Conservation (phyloP, 2,329 filamentous ascomycete species). For the Ceratocystis alfenasii region DNA sequence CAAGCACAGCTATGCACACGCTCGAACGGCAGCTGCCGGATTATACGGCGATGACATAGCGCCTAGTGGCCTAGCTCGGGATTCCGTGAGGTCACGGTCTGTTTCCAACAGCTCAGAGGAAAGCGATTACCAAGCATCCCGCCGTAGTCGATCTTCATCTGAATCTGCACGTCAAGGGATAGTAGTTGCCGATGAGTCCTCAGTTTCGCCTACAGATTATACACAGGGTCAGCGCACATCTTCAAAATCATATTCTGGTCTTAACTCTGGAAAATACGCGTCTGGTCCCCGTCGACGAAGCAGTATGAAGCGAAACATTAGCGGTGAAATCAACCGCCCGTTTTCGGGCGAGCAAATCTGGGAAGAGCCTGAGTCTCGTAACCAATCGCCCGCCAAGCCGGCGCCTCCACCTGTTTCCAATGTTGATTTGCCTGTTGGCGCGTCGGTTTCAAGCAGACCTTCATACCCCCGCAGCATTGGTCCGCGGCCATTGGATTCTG, state of each 20-base stretch:
- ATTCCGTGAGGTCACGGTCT: conserved; percentile 33
- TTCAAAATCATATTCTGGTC: conserved; percentile 25
- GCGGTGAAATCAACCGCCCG: conserved; percentile 52
- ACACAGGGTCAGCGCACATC: conserved; percentile 9
- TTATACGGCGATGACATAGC: conserved; percentile 37
- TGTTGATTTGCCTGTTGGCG: conserved; percentile 26
- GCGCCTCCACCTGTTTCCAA: neutral
- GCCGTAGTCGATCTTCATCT: conserved; percentile 12
- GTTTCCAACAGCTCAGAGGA: conserved; percentile 43
- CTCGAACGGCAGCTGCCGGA: conserved; percentile 48
- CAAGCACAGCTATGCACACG: conserved; percentile 59
- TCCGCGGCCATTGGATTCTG: conserved; percentile 10
- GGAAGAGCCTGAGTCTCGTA: conserved; percentile 59
- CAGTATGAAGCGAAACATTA: conserved; percentile 57
- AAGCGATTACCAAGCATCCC: conserved; percentile 30
- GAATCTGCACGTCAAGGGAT: conserved; percentile 15
- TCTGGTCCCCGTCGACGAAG: conserved; percentile 43
- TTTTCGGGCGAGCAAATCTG: conserved; percentile 75
- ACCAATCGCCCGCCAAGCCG: conserved; percentile 23
- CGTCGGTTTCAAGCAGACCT: neutral
- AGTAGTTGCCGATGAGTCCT: conserved; percentile 15
- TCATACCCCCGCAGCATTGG: conserved; percentile 7
- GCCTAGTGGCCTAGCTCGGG: conserved; percentile 37
- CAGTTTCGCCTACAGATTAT: conserved; percentile 14
- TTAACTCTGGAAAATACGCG: conserved; percentile 24